Evolutionary conservation across 2,329 filamentous ascomycete species (phyloP), one percentile per base, ranked within the genome.

Genomic region (Neonectria hederae): DNA sequence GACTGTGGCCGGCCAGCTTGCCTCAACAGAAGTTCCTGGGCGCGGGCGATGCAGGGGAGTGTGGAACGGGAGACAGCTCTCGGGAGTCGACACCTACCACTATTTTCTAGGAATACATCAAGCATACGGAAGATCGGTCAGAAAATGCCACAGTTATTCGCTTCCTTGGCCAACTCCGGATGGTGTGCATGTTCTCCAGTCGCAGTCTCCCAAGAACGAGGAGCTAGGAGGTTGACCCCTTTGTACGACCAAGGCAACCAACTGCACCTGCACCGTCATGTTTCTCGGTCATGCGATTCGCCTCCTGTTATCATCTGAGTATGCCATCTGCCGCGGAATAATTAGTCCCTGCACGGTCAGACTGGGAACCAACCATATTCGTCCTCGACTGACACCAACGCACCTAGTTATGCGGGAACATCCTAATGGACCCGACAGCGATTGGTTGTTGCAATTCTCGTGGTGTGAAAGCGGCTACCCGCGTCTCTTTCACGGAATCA

Each of bases 331-430:
- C 51, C 35, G 51, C 24, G 22, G 53, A 45, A 19, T 43, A 11
- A 55, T 10, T 8, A 32, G 9, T 19, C 53, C 40, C 28, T 22
- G 40, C n/a, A 24, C 54, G 42, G 14, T 17, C 22, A 17, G 19
- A 24, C n/a, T n/a, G 11, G 45, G 45, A 51, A 45, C 43, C 55
- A 58, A 49, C 45, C 45, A 42, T 21, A n/a, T 14, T 13, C 17
- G 30, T 30, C 21, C 30, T 53, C 22, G 43, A 51, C 57, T 58
- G 24, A 48, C 53, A 55, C 62, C 21, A 42, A 17, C 38, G 48
- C 48, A 21, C 42, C 22, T 49, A 42, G 56, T 43, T 42, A 54
- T 55, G 43, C 54, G 57, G 59, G 45, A 52, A 65, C 42, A 55
- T 48, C 35, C 58, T 13, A 43, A 40, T 65, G 52, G 51, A 49